Percentiles rank a stretch among this genome's conserved stretches.
Evolutionary conservation across 2,329 filamentous ascomycete genomes (phyloP).

Genomic region (Colletotrichum echinochloae): DNA sequence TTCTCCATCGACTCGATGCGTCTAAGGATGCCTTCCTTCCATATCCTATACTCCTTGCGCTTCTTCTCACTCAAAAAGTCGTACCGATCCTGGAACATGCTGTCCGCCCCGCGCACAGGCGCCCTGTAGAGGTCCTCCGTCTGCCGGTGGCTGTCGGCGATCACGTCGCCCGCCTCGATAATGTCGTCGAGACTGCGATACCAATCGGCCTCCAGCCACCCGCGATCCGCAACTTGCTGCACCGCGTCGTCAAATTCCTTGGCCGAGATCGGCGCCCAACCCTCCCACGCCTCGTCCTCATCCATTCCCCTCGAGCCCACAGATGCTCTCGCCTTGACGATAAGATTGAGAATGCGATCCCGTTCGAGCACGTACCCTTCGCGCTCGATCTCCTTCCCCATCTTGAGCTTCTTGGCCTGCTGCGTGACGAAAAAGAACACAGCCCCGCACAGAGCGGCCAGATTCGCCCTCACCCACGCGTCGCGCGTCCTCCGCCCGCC

Average conservation of each 20-base stretch:
- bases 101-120: constrained; percentile 65
- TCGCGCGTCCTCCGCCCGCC: constrained; percentile 59
- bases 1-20: constrained; percentile 64
- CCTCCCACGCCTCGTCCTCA: constrained; percentile 65
- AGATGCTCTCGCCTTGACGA: constrained; percentile 53
- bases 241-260: constrained; percentile 73
- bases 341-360: constrained; percentile 53
- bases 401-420: constrained; percentile 57
- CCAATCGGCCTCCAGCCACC: constrained; percentile 74
- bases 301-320: constrained; percentile 51
- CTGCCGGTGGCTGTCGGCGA: constrained; percentile 20
- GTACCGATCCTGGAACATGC: constrained; percentile 81
- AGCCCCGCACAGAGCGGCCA: constrained; percentile 68
- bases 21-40: constrained; percentile 72
- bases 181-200: constrained; percentile 70
- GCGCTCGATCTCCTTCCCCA: constrained; percentile 53
- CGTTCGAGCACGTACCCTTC: constrained; percentile 59
- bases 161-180: constrained; percentile 47
- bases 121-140: constrained; percentile 50
- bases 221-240: constrained; percentile 65
- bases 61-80: constrained; percentile 77
- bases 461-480: constrained; percentile 61
- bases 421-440: constrained; percentile 71
- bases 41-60: constrained; percentile 69
- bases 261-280: constrained; percentile 61